Evolutionary conservation across 1,284 basidiomycete genomes (phyloP).

Genomic region (Xerocomus amazonicus): DNA sequence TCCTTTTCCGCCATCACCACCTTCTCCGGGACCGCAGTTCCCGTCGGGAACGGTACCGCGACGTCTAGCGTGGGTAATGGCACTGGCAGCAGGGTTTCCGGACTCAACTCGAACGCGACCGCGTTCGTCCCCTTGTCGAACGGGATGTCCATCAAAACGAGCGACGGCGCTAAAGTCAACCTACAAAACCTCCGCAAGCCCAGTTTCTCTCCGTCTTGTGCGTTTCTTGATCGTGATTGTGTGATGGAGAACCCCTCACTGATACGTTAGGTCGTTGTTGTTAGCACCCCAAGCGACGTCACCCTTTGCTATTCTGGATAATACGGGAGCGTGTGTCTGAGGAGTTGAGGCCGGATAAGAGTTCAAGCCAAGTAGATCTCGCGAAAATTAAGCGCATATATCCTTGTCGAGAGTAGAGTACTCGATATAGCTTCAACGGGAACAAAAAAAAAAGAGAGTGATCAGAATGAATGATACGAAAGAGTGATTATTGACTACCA

Average conservation of each 20-base stretch:
- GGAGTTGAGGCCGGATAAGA: background rate
- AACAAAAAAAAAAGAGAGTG: background rate
- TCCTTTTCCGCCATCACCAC: background rate
- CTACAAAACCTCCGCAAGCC: slow-evolving; percentile 16
- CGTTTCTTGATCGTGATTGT: background rate
- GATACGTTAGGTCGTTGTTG: slow-evolving; percentile 1
- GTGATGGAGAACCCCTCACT: background rate
- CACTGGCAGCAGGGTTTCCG: background rate
- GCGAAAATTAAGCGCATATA: slow-evolving; percentile 1
- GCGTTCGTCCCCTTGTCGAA: slow-evolving; percentile 23
- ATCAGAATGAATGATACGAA: background rate
- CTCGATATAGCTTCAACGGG: background rate
- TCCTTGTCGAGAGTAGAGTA: background rate
- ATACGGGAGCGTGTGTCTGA: slow-evolving; percentile 14
- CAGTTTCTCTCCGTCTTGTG: slow-evolving; percentile 25
- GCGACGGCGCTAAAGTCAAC: slow-evolving; percentile 18
- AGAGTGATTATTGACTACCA: no score
- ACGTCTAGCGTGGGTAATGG: background rate
- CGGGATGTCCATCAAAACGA: slow-evolving; percentile 20
- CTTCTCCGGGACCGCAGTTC: background rate
- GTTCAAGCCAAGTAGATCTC: background rate
- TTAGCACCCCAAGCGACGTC: slow-evolving; percentile 26
- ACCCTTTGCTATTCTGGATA: slow-evolving; percentile 25
- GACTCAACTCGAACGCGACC: slow-evolving; percentile 24
- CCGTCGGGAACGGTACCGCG: background rate